Evolutionary conservation across 371 early-diverging fungal genomes (phyloP).

Genomic region (Chytridium lagenaria): DNA sequence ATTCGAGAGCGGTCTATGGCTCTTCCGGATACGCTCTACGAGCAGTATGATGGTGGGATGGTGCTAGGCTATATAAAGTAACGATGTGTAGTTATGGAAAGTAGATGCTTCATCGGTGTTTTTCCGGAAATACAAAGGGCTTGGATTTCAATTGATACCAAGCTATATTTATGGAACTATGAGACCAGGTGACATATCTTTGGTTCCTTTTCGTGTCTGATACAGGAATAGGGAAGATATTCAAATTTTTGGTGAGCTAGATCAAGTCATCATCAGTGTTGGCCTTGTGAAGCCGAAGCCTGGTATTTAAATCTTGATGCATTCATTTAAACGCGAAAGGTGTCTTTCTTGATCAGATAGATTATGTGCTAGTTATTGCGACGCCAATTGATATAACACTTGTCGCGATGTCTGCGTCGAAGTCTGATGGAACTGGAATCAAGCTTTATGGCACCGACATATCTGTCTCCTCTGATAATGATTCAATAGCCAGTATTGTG

Average conservation of each 20-base stretch:
- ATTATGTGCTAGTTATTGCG: conserved; percentile 83
- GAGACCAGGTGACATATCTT: conserved; percentile 29
- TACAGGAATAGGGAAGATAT: conserved; percentile 59
- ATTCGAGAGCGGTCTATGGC: conserved; percentile 34
- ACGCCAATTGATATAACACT: conserved; percentile 83
- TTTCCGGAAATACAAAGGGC: conserved; percentile 88
- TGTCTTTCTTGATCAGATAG: conserved; percentile 79
- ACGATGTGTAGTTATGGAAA: conserved; percentile 61
- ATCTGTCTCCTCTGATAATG: conserved; percentile 74
- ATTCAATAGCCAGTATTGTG: conserved; percentile 74
- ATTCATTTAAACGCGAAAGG: conserved; percentile 41
- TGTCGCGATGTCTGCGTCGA: conserved; percentile 66
- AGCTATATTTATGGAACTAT: conserved; percentile 90
- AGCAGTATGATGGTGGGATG: conserved; percentile 70
- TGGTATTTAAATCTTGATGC: conserved; percentile 48
- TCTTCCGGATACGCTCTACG: conserved; percentile 72
- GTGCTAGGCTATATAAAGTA: not conserved
- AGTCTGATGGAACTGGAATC: conserved; percentile 38
- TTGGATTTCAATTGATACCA: conserved; percentile 87
- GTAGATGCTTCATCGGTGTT: conserved; percentile 83
- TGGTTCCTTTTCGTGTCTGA: not conserved
- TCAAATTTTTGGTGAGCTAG: conserved; percentile 77
- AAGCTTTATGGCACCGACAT: conserved; percentile 69
- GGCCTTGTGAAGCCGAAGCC: conserved; percentile 75
- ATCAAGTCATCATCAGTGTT: conserved; percentile 83